Evolutionary conservation across 2,329 filamentous ascomycete species (phyloP).

Genomic region (Ophioceras dolichostomum): DNA sequence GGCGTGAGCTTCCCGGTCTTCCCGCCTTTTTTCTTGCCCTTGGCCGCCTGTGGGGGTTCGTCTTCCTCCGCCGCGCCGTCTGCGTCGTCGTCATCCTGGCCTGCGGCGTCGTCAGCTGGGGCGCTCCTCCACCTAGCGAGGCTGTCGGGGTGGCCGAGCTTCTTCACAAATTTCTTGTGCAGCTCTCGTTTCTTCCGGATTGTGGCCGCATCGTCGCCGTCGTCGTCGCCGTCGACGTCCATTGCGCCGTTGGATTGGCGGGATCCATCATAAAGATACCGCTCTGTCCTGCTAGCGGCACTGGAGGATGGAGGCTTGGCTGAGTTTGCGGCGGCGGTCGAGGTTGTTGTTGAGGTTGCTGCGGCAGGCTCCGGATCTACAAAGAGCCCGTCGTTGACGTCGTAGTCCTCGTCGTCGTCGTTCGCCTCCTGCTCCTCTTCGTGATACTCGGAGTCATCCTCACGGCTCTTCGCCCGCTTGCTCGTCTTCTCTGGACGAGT

Average conservation of each 20-base stretch:
- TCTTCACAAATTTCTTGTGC: constrained; percentile 79
- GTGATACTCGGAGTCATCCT: not conserved
- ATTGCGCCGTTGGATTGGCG: constrained; percentile 25
- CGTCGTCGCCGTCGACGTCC: constrained; percentile 29
- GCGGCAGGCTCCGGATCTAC: too few relatives aligned
- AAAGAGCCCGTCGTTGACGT: not conserved
- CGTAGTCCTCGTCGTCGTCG: constrained; percentile 1
- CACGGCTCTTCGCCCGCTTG: constrained; percentile 1
- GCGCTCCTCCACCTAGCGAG: constrained; percentile 30
- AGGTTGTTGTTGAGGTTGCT: constrained; percentile 1
- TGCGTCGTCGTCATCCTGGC: constrained; percentile 25
- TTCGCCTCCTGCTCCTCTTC: not conserved
- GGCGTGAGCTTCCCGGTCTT: constrained; percentile 75
- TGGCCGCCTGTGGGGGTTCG: constrained; percentile 28
- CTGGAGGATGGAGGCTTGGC: constrained; percentile 6
- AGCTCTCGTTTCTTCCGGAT: constrained; percentile 54
- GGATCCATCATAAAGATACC: constrained; percentile 36
- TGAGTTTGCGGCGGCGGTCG: not conserved
- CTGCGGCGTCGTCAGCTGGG: constrained; percentile 35
- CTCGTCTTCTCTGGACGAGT: constrained; percentile 6
- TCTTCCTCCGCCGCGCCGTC: constrained; percentile 29
- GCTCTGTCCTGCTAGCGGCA: constrained; percentile 31
- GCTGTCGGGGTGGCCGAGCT: constrained; percentile 77
- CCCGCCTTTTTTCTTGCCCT: constrained; percentile 55
- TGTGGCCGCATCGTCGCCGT: constrained; percentile 25